Base-by-base conservation (phyloP, 2,329 filamentous ascomycete species). In the Colletotrichum shisoi region DNA sequence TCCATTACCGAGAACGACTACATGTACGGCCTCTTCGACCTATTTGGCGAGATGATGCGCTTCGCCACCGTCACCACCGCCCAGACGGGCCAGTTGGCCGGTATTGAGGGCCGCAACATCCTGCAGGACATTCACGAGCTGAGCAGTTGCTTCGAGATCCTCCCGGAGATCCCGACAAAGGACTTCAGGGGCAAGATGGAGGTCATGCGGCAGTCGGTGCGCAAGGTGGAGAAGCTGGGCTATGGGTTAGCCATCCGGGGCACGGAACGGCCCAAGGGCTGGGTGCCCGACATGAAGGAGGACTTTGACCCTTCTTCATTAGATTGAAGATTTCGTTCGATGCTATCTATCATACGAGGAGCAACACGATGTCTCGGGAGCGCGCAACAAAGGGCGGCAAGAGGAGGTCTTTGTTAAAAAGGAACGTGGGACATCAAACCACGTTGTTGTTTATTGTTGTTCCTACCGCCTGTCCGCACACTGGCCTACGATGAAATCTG, bases 41-140 rank as follows among this genome's bases (percentile, higher is more conserved):
- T 98, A 72, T 94, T 94, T 1, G 95, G 95, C 45, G 95, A 99
- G 81, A 84, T 98, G 82, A 99, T 99, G 95, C 87, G 94, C 37
- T 98, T 97, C 78, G 93, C 93, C 0, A 95, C 97, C 57, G 94
- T 94, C 6, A 88, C 89, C 31, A 91, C 96, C 76, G 93, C 93
- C 1, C 91, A 93, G 5, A 89, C 83, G 8, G 91, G 90, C 15
- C 80, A 77, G 71, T 77, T 83, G 69, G 83, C 81, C 4, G 79
- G 80, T 37, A 63, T 67, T 62, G 57, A 54, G 71, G 45, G 67
- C 15, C 78, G 87, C 45, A 88, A 88, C 6, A 91, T 98, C 49
- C 81, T 98, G 57, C 83, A 86, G 9, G 95, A 98, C 79, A 85
- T 98, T 76, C 89, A 94, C 73, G 85, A 88, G 54, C 83, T 98